These are phyloP conservation scores for Podila verticillata DNA, from an alignment of 192 early-diverging fungal genomes.

Conservation along the genomic window DNA sequence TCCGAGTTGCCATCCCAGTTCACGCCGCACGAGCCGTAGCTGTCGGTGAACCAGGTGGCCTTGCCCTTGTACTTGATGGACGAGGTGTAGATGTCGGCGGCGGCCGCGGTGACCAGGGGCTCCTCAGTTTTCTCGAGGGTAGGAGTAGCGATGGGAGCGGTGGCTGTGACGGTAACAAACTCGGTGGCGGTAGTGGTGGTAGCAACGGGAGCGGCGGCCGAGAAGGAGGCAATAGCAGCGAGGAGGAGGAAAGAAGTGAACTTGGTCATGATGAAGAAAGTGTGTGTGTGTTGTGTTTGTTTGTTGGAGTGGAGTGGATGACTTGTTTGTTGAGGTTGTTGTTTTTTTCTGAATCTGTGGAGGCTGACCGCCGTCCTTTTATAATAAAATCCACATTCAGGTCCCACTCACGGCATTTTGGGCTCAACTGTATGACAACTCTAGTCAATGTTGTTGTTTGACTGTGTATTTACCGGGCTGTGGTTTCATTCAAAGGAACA, in stretches of 20 bases:
- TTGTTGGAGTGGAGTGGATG: neutral
- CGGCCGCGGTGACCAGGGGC: neutral
- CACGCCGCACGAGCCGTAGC: conserved; percentile 43
- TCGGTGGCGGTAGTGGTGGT: neutral
- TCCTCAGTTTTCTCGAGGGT: neutral
- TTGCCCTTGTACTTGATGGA: neutral
- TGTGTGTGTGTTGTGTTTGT: conserved; percentile 1
- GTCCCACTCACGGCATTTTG: too few species aligned
- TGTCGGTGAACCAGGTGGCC: conserved; percentile 21
- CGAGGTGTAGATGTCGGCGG: neutral
- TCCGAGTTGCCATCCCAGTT: conserved; percentile 35
- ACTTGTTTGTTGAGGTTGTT: neutral
- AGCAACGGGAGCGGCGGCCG: neutral
- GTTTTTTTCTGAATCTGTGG: neutral
- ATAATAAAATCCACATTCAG: neutral
- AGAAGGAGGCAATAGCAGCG: neutral
- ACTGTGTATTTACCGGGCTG: neutral
- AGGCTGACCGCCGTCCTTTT: neutral
- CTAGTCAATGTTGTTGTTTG: neutral
- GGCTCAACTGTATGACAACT: too few species aligned
- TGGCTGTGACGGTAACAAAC: neutral
- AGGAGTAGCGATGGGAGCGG: neutral
- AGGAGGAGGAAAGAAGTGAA: neutral
- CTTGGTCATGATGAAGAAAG: neutral
- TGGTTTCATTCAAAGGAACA: neutral